Percentiles rank a stretch among this genome's conserved stretches.
Evolutionary conservation across 331 rosid species (phyloP).

Genomic region (Spiraea crenata): DNA sequence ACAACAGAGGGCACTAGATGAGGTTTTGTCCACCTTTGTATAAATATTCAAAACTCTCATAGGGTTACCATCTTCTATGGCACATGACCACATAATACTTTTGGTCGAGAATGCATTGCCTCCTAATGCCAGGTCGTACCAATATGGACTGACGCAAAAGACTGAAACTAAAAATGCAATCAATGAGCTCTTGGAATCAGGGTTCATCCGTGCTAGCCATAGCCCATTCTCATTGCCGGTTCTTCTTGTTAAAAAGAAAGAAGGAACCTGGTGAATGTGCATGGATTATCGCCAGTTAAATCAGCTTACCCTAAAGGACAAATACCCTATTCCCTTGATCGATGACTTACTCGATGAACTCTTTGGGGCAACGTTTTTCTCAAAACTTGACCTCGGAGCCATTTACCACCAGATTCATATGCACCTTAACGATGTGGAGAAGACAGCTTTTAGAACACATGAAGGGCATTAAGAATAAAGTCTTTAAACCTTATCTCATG

Average conservation of each 20-base stretch:
- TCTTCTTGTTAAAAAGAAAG: background rate
- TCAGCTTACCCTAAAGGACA: background rate
- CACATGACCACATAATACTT: background rate
- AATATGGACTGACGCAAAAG: background rate
- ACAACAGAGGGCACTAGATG: fast-evolving
- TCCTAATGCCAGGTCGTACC: background rate
- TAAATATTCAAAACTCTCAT: background rate
- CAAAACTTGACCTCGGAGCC: background rate
- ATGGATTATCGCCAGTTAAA: background rate
- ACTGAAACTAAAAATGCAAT: background rate
- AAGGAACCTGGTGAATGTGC: background rate
- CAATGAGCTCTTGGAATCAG: background rate
- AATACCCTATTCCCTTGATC: background rate
- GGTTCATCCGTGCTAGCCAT: background rate
- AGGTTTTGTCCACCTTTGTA: background rate
- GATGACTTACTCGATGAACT: background rate
- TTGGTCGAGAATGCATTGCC: background rate
- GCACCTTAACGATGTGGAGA: too few relatives aligned
- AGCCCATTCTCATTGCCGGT: background rate
- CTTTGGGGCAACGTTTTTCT: background rate
- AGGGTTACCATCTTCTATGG: fast-evolving
- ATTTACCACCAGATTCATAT: background rate
- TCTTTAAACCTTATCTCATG: too few relatives aligned
- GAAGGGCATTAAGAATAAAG: too few relatives aligned
- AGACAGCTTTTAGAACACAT: too few relatives aligned